phyloP scores from a whole-genome alignment of 2,329 filamentous ascomycete species.

The Phoma herbarum region DNA sequence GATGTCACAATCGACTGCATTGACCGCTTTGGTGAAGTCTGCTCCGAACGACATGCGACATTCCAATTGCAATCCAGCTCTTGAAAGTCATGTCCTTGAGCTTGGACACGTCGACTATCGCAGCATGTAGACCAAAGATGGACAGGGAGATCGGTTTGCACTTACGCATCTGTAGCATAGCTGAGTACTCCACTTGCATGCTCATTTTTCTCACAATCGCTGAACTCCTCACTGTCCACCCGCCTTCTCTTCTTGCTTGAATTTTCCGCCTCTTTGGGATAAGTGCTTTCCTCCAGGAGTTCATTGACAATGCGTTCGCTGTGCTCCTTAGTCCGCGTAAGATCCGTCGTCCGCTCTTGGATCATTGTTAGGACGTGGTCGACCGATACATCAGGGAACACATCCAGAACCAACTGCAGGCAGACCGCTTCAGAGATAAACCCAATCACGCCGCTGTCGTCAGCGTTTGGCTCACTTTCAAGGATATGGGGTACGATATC shows the following conservation, averaged over 20 bases:
- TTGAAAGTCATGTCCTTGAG: not conserved
- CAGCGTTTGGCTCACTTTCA: slow-evolving; percentile 1
- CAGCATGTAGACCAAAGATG: not conserved
- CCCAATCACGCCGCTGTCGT: not conserved
- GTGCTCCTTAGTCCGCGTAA: slow-evolving; percentile 30
- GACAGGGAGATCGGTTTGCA: slow-evolving; percentile 5
- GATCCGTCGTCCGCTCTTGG: slow-evolving; percentile 32
- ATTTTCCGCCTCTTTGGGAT: slow-evolving; percentile 47
- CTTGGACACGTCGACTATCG: not conserved
- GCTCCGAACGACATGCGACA: not conserved
- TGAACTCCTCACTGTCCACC: slow-evolving; percentile 30
- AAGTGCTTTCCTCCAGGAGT: slow-evolving; percentile 44
- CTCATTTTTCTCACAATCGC: slow-evolving; percentile 36
- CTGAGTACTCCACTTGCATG: slow-evolving; percentile 16
- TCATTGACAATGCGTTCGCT: slow-evolving; percentile 42
- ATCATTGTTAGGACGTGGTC: slow-evolving; percentile 44
- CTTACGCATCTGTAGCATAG: slow-evolving; percentile 44
- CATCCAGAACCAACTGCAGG: slow-evolving; percentile 44
- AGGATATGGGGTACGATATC: not conserved
- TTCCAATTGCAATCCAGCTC: not conserved
- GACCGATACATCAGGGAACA: slow-evolving; percentile 47
- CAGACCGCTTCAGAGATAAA: slow-evolving; percentile 38
- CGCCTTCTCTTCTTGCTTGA: slow-evolving; percentile 43
- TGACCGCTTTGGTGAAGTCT: not conserved
- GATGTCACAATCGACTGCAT: not conserved